Evolutionary conservation across 2,329 filamentous ascomycete genomes (phyloP).

Genomic region (Trichoderma brevicompactum): DNA sequence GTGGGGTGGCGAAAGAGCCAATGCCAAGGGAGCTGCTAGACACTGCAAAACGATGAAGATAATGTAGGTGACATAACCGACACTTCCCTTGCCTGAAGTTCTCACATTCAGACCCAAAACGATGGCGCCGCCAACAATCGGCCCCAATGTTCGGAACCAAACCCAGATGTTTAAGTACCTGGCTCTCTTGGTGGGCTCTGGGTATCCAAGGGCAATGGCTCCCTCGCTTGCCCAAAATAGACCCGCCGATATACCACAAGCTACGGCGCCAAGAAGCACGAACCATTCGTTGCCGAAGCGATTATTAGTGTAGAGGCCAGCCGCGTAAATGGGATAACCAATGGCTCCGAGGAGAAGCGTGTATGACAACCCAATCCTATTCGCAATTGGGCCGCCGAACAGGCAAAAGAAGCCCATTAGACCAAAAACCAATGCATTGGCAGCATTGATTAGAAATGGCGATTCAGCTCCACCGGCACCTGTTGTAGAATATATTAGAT

Average conservation of each 20-base stretch:
- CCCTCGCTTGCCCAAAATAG: constrained; percentile 58
- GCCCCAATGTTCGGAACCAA: constrained; percentile 56
- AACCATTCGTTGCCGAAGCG: constrained; percentile 57
- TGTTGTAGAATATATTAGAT: constrained; percentile 37
- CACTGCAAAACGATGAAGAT: constrained; percentile 39
- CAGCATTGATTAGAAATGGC: constrained; percentile 49
- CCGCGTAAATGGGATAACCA: constrained; percentile 54
- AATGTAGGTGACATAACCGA: constrained; percentile 37
- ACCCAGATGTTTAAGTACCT: constrained; percentile 43
- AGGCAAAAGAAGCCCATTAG: constrained; percentile 53
- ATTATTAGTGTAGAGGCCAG: constrained; percentile 55
- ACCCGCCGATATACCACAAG: constrained; percentile 54
- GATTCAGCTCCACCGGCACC: constrained; percentile 53
- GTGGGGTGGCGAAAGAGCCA: constrained; percentile 38
- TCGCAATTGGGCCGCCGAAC: constrained; percentile 53
- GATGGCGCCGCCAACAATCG: constrained; percentile 52
- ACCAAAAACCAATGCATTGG: constrained; percentile 55
- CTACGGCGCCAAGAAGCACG: constrained; percentile 53
- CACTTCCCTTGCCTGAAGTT: constrained; percentile 34
- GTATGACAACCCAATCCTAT: constrained; percentile 52
- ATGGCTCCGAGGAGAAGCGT: constrained; percentile 51
- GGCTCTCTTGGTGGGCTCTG: constrained; percentile 52
- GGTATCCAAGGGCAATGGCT: constrained; percentile 54
- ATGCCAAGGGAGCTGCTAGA: constrained; percentile 35
- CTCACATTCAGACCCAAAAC: constrained; percentile 49